Base-by-base conservation (phyloP, 768 basidiomycete genomes). In the Cyclocybe aegerita region DNA sequence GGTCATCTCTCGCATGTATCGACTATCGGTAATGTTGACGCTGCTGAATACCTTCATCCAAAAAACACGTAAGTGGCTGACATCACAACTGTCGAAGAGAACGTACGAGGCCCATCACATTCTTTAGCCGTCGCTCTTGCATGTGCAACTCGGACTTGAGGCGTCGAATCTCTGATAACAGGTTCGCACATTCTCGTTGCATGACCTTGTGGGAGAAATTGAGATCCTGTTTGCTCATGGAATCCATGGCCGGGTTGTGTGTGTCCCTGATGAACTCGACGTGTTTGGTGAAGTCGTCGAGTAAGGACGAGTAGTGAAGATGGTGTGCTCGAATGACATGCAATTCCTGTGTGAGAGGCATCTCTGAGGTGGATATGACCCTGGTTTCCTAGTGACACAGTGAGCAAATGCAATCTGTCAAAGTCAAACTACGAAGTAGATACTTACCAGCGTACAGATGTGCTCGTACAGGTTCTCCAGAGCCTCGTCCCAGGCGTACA, bases 401-500 rank as follows among this genome's bases (percentile, higher is more conserved):
- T 8, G 9, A 35, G 14, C n/a, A 4, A 36, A 17, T 16, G 46
- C 52, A 34, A 34, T 38, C 11, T 45, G 6, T 9, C 15, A 16
- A 16, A 9, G 15, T 38, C 16, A 36, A 4, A 15, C 1, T 49
- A 45, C 29, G 23, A 32, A 15, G 38, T 45, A 35, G 15, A 33
- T 23, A 58, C 75, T 55, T 50, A 81, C 82, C 41, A 82, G 66
- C 38, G 57, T 64, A 52, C 70, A 77, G 44, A 85, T 74, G 55
- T 82, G 75, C 1, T 66, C 55, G 47, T 82, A 82, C 11, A 84
- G 63, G 37, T 67, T 65, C 54, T 83, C 82, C 3, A 84, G 60
- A 0, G 81, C 72, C 59, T 84, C 75, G 51, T 85, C 82, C 81
- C 81, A 85, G 0, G 78, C 77, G 56, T 84, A 85, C 51, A 83